phyloP scores from a whole-genome alignment of 805 yeast genomes.

The Candida germanica region DNA sequence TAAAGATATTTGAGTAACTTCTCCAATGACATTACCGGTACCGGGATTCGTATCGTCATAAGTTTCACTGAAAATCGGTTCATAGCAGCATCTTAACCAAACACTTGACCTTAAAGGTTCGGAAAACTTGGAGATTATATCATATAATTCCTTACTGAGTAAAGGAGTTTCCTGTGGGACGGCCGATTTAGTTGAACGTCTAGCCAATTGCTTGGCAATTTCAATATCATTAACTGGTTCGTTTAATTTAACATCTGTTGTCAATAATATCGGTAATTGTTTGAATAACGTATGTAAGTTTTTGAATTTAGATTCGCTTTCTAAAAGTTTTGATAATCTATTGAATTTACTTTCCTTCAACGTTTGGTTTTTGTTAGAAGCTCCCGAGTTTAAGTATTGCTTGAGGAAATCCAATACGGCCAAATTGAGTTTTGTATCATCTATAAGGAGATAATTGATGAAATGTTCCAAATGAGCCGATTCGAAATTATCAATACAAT shows the following conservation, averaged over 20 bases:
- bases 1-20: conserved; percentile 89
- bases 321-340: conserved; percentile 49
- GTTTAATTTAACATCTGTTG: conserved; percentile 28
- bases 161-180: conserved; percentile 67
- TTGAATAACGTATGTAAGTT: conserved; percentile 53
- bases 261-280: conserved; percentile 58
- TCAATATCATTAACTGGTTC: conserved; percentile 27
- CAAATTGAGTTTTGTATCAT: conserved; percentile 68
- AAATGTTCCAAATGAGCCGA: conserved; percentile 48
- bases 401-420: conserved; percentile 80
- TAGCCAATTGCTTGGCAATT: conserved; percentile 38
- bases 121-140: conserved; percentile 58
- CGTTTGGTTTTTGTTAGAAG: conserved; percentile 26
- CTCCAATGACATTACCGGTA: conserved; percentile 45
- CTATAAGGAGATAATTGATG: conserved; percentile 55
- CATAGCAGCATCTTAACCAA: conserved; percentile 92
- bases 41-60: conserved; percentile 10
- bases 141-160: conserved; percentile 51
- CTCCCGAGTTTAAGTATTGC: conserved; percentile 70
- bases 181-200: conserved; percentile 44
- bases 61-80: conserved; percentile 43
- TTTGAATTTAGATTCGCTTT: conserved; percentile 44
- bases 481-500: conserved; percentile 40
- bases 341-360: conserved; percentile 30
- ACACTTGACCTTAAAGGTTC: conserved; percentile 92